Evolutionary conservation across 2,329 filamentous ascomycete genomes (phyloP).

Genomic region (Nothomitra cinnamomea): DNA sequence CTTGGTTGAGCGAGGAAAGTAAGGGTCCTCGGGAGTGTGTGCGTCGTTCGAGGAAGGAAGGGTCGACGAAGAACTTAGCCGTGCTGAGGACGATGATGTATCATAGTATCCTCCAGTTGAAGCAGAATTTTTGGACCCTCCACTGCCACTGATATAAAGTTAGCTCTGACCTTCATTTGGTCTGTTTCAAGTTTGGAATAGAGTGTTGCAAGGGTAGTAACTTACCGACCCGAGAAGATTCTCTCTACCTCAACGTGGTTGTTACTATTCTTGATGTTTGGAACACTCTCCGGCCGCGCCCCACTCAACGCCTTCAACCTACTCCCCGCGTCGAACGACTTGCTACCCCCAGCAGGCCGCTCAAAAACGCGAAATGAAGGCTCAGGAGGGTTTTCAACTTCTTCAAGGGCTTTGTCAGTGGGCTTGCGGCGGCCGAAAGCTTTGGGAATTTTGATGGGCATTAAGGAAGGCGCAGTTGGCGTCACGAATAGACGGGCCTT

Average conservation of each 20-base stretch:
- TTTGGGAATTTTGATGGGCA: constrained; percentile 30
- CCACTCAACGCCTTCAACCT: constrained; percentile 1
- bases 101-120: constrained; percentile 27
- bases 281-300: neutral
- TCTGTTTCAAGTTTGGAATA: constrained; percentile 11
- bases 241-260: constrained; percentile 19
- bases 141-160: constrained; percentile 27
- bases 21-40: constrained; percentile 21
- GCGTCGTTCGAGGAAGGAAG: constrained; percentile 36
- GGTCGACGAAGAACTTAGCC: constrained; percentile 37
- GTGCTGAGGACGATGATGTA: constrained; percentile 27
- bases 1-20: constrained; percentile 20
- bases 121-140: constrained; percentile 29
- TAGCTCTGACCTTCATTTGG: constrained; percentile 12
- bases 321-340: constrained; percentile 18
- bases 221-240: constrained; percentile 18
- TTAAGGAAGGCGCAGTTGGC: constrained; percentile 4
- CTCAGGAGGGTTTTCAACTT: constrained; percentile 23
- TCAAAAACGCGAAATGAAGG: constrained; percentile 38
- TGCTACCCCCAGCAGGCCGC: constrained; percentile 26
- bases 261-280: constrained; percentile 11
- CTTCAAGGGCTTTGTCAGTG: constrained; percentile 35
- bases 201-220: constrained; percentile 22
- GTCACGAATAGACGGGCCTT: neutral
- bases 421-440: constrained; percentile 35